Percentiles rank a stretch among this genome's conserved stretches.
Conservation (phyloP, 495 filamentous ascomycete species). For the Penicillium malachiteum region DNA sequence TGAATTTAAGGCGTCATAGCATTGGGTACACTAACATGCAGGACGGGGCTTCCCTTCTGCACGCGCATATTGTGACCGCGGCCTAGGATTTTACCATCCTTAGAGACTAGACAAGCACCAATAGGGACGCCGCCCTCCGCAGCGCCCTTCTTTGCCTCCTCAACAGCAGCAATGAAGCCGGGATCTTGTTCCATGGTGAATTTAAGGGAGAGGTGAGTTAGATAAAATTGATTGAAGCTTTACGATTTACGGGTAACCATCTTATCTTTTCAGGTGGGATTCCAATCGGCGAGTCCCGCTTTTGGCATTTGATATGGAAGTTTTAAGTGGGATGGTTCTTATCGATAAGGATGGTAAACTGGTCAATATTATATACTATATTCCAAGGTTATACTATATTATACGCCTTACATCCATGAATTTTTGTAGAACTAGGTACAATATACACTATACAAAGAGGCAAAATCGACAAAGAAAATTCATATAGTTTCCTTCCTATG, state of each 20-base stretch:
- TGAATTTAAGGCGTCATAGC: not conserved
- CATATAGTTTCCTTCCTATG: too few relatives aligned
- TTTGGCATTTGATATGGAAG: conserved; percentile 4
- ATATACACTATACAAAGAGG: too few relatives aligned
- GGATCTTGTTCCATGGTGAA: conserved; percentile 45
- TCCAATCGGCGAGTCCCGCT: conserved; percentile 18
- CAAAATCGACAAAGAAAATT: too few relatives aligned
- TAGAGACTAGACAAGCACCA: conserved; percentile 70
- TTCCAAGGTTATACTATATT: too few relatives aligned
- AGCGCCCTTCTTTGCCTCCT: conserved; percentile 67
- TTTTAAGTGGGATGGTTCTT: conserved; percentile 21
- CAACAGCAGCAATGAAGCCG: conserved; percentile 63
- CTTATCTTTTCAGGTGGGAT: not conserved
- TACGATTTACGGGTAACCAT: too few relatives aligned
- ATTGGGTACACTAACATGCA: conserved; percentile 59
- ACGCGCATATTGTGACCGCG: conserved; percentile 80
- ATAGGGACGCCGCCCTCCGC: conserved; percentile 83
- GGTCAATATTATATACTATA: not conserved
- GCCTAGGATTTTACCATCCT: conserved; percentile 72
- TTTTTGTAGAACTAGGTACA: too few relatives aligned
- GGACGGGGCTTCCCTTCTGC: conserved; percentile 71
- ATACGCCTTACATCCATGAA: too few relatives aligned
- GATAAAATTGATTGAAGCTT: not conserved
- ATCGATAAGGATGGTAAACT: conserved; percentile 24
- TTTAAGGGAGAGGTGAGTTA: not conserved